Conservation (phyloP, 2,329 filamentous ascomycete genomes). For the Microsporum canis region DNA sequence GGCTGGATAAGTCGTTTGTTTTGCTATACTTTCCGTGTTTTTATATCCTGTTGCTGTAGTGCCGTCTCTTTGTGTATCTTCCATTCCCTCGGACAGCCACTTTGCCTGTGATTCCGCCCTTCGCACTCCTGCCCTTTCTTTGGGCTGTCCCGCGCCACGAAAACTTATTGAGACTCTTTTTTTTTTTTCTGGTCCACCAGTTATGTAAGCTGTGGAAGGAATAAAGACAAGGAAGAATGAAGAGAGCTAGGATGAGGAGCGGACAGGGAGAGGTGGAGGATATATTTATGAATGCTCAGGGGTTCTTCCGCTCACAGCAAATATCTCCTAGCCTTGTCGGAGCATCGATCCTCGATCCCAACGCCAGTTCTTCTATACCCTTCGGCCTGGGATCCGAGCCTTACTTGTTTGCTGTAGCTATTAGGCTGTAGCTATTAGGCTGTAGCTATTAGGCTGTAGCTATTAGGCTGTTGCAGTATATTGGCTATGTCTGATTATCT, state of each 20-base stretch:
- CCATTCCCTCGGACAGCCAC: not conserved
- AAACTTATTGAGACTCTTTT: not conserved
- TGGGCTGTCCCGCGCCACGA: not conserved
- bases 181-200: not conserved
- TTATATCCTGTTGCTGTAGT: not conserved
- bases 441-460: too few species aligned
- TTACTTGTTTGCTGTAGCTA: not conserved
- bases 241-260: not conserved
- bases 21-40: not conserved
- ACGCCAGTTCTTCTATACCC: not conserved
- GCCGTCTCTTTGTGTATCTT: not conserved
- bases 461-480: too few species aligned
- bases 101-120: not conserved
- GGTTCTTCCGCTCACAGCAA: not conserved
- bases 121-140: not conserved
- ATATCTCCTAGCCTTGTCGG: slow-evolving; percentile 1
- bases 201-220: not conserved
- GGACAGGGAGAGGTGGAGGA: not conserved
- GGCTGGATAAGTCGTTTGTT: not conserved
- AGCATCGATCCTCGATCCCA: not conserved
- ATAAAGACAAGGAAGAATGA: not conserved
- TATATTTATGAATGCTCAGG: not conserved
- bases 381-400: not conserved
- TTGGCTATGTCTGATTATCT: too few species aligned
- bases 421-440: too few species aligned